Evolutionary conservation across 2,329 filamentous ascomycete genomes (phyloP).

Genomic region (Colletotrichum coccodes): DNA sequence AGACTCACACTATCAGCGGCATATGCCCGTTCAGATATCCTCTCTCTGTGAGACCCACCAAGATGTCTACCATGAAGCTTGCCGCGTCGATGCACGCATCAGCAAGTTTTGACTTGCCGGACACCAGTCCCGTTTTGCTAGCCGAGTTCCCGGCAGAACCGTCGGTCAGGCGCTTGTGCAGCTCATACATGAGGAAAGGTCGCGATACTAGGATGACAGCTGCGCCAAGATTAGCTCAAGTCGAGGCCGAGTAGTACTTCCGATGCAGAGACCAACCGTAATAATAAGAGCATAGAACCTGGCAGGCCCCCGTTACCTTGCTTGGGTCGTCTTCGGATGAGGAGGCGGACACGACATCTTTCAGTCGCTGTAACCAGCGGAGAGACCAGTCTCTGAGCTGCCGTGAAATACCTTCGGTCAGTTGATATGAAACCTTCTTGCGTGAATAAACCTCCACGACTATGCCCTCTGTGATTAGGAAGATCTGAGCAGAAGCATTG

Average conservation of each 20-base stretch:
- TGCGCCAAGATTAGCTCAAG: background rate
- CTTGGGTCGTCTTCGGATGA: slow-evolving; percentile 38
- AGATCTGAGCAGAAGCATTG: slow-evolving; percentile 62
- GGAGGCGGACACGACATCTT: slow-evolving; percentile 45
- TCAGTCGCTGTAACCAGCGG: slow-evolving; percentile 58
- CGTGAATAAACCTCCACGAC: slow-evolving; percentile 64
- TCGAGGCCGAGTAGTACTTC: no score
- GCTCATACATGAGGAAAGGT: slow-evolving; percentile 66
- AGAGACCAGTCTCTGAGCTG: slow-evolving; percentile 63
- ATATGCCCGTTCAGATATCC: slow-evolving; percentile 54
- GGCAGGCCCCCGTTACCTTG: slow-evolving; percentile 57
- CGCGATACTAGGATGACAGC: slow-evolving; percentile 66
- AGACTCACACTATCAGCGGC: slow-evolving; percentile 60
- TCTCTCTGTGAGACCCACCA: slow-evolving; percentile 55
- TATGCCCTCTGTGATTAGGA: slow-evolving; percentile 60
- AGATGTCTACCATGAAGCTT: slow-evolving; percentile 61
- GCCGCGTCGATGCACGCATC: slow-evolving; percentile 67
- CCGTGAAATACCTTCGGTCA: slow-evolving; percentile 63
- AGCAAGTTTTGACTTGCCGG: slow-evolving; percentile 60
- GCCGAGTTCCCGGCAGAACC: slow-evolving; percentile 25
- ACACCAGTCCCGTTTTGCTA: slow-evolving; percentile 37
- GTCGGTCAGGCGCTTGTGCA: slow-evolving; percentile 56
- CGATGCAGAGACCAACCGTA: slow-evolving; percentile 42
- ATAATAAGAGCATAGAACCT: slow-evolving; percentile 63
- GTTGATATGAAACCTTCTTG: slow-evolving; percentile 61